Evolutionary conservation across 2,329 filamentous ascomycete genomes (phyloP).

Genomic region (Diaporthe citri): DNA sequence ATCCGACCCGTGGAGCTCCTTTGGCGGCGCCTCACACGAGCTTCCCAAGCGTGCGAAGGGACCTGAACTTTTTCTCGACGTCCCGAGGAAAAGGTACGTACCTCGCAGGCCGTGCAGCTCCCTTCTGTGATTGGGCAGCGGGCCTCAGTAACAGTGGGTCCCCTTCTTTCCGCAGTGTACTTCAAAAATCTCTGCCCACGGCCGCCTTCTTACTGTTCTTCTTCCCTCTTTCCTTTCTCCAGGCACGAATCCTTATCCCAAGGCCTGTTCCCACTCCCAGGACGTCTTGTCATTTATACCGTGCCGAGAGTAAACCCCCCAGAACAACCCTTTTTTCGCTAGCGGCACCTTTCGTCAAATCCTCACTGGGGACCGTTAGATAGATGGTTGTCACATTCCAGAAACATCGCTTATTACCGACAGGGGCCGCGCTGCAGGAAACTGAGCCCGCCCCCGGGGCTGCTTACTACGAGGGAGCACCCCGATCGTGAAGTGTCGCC

Average conservation of each 20-base stretch:
- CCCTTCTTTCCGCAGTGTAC: not conserved
- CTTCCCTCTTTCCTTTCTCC: constrained; percentile 51
- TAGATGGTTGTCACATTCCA: constrained; percentile 88
- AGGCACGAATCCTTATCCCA: constrained; percentile 97
- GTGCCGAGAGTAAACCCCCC: constrained; percentile 82
- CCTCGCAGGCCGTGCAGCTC: not conserved
- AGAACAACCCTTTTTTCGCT: constrained; percentile 94
- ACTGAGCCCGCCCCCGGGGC: not conserved
- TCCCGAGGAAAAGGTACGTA: constrained; percentile 35
- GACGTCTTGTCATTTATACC: constrained; percentile 89
- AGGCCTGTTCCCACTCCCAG: constrained; percentile 74
- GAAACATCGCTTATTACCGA: not conserved
- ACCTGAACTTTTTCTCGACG: constrained; percentile 40
- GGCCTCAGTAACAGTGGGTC: not conserved
- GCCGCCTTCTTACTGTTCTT: constrained; percentile 36
- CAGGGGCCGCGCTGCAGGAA: constrained; percentile 16
- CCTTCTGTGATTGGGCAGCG: not conserved
- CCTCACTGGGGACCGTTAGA: constrained; percentile 91
- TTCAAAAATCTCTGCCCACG: constrained; percentile 45
- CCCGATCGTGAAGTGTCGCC: constrained; percentile 30
- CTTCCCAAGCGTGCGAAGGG: constrained; percentile 23
- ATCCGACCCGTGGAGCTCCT: constrained; percentile 37
- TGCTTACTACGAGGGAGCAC: constrained; percentile 12
- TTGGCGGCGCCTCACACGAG: constrained; percentile 29
- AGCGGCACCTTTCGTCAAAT: constrained; percentile 83